Conservation (phyloP, 225 moss, liverwort and hornwort genomes). For the Lunularia cruciata region DNA sequence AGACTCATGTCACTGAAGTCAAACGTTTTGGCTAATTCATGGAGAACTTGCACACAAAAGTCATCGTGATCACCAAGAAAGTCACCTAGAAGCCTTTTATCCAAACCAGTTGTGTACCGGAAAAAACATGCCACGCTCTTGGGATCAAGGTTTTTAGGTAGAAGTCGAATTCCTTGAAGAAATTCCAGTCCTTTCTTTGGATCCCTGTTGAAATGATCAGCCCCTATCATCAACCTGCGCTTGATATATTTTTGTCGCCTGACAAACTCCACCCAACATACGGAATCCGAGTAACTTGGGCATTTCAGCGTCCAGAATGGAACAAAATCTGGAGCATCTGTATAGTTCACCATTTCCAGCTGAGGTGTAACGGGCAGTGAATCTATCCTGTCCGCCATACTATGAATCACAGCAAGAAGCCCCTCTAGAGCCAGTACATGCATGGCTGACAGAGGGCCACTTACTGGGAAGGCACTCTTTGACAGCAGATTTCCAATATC, state of each 20-base stretch:
- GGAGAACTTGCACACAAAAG: slow-evolving; percentile 82
- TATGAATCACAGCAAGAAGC: slow-evolving; percentile 93
- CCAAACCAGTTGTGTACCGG: slow-evolving; percentile 94
- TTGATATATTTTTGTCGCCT: slow-evolving; percentile 93
- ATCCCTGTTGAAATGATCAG: slow-evolving; percentile 98
- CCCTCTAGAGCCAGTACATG: slow-evolving; percentile 96
- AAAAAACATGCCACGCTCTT: slow-evolving; percentile 99
- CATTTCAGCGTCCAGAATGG: slow-evolving; percentile 98
- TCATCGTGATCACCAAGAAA: slow-evolving; percentile 97
- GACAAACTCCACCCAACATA: slow-evolving; percentile 85
- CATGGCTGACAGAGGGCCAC: slow-evolving; percentile 93
- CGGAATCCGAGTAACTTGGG: slow-evolving; percentile 73
- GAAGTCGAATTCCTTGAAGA: slow-evolving; percentile 88
- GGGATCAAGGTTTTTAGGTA: slow-evolving; percentile 92
- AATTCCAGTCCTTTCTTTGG: slow-evolving; percentile 99
- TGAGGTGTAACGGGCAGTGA: slow-evolving; percentile 54
- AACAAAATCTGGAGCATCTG: slow-evolving; percentile 79
- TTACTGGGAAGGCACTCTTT: slow-evolving; percentile 97
- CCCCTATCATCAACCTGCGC: slow-evolving; percentile 97
- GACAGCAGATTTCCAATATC: slow-evolving; percentile 95
- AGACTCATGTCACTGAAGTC: slow-evolving; percentile 92
- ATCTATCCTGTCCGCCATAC: slow-evolving; percentile 97
- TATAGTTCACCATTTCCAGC: slow-evolving; percentile 59
- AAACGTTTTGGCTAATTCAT: slow-evolving; percentile 91
- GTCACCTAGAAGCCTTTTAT: slow-evolving; percentile 89